Evolutionary conservation across 768 basidiomycete species (phyloP), one percentile per base, ranked within the genome.

Genomic region (Russula foetens): DNA sequence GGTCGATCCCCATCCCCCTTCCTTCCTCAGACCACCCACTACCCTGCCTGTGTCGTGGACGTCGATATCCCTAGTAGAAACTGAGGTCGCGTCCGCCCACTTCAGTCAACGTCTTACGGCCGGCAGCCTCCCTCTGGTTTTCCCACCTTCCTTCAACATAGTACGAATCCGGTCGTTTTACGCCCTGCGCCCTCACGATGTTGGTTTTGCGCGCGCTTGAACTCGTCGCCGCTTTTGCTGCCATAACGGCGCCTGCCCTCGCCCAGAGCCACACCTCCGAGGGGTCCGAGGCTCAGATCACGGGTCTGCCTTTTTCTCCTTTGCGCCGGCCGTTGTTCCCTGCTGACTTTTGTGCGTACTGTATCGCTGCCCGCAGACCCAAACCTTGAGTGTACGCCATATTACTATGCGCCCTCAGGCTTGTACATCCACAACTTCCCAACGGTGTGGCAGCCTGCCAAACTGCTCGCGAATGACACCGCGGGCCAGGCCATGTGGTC

Each of bases 401-500:
- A 66, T 56, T 50, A 28, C 7, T 64, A 64, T 55, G 28, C 65
- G 4, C 52, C 63, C n/a, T 9, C 19, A n/a, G 55, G 17, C 14
- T 33, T 26, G 19, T 8, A 23, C 29, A 7, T 58, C 9, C 3
- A 21, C 19, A 54, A 49, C 11, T 64, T 66, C 31, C 65, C 65
- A 1, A 24, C 50, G 7, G 14, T 52, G 23, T 66, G 62, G 63
- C 28, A 31, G 15, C 55, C 59, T 9, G 65, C 65, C 23, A 60
- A 23, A 26, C 9, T 66, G 23, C 63, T 60, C 46, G 6, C 65
- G 12, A 58, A 14, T 7, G 65, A 66, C 26, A 17, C 55, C 5
- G 50, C n/a, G 0, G 65, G 52, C 21, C 70, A 69, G 46, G 67
- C 69, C 7, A 75, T 75, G 60, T 84, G 77, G 74, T 65, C 71